These are phyloP conservation scores for Boletus speciosus DNA, from an alignment of 768 basidiomycete genomes.

Conservation along the genomic window DNA sequence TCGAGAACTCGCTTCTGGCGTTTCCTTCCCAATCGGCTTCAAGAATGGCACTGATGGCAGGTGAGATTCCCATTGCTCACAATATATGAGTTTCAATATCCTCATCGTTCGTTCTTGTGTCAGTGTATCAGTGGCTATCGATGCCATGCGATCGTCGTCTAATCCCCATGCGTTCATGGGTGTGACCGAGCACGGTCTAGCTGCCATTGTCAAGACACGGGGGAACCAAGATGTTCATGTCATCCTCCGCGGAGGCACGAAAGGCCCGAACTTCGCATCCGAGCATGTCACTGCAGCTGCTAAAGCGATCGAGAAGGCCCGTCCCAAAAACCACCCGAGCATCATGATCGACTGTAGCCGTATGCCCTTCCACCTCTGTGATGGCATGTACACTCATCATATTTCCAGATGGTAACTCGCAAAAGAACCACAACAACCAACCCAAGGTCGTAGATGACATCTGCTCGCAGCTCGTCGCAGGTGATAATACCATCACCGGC, in stretches of 20 bases:
- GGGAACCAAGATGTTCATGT: constrained; percentile 90
- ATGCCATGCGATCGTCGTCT: constrained; percentile 90
- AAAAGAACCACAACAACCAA: constrained; percentile 93
- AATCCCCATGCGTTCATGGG: constrained; percentile 98
- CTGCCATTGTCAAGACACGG: constrained; percentile 90
- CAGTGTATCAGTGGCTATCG: constrained; percentile 85
- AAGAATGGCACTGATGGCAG: constrained; percentile 99
- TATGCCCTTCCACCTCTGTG: constrained; percentile 34
- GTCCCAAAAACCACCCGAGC: constrained; percentile 49
- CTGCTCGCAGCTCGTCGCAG: constrained; percentile 69
- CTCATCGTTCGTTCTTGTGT: neutral
- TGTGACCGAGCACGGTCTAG: constrained; percentile 81
- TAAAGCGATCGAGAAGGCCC: constrained; percentile 61
- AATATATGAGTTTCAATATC: neutral
- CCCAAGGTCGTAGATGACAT: constrained; percentile 72
- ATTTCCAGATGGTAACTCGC: constrained; percentile 83
- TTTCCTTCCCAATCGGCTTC: constrained; percentile 98
- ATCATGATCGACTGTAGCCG: constrained; percentile 89
- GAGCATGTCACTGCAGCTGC: constrained; percentile 68
- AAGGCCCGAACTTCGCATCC: constrained; percentile 83
- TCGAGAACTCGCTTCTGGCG: constrained; percentile 92
- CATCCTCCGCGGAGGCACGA: constrained; percentile 90
- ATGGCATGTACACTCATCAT: neutral
- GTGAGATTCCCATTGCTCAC: constrained; percentile 28
- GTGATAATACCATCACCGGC: constrained; percentile 74